Evolutionary conservation across 371 early-diverging fungal species (phyloP).

Genomic region (Capillidium rhysosporum): DNA sequence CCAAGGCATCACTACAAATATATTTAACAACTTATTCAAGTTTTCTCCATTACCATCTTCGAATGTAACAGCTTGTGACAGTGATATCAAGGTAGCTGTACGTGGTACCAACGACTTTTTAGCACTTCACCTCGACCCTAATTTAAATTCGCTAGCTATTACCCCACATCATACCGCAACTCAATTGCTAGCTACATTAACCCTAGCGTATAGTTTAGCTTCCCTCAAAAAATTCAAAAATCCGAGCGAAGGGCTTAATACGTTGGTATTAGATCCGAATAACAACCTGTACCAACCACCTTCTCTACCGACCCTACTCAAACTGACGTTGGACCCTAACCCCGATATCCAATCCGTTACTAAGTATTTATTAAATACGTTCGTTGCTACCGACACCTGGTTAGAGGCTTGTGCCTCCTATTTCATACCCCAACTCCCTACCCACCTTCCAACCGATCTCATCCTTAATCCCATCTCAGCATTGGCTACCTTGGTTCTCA

Average conservation of each 20-base stretch:
- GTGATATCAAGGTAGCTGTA: background rate
- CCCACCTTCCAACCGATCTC: conserved; percentile 19
- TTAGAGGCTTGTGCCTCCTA: conserved; percentile 26
- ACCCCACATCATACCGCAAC: background rate
- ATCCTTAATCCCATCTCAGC: conserved; percentile 37
- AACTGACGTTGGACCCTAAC: conserved; percentile 71
- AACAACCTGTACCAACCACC: conserved; percentile 30
- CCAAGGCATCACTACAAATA: background rate
- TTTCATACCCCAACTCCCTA: conserved; percentile 40
- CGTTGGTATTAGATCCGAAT: too few species aligned
- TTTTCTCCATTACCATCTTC: too few species aligned
- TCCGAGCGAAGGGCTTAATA: too few species aligned
- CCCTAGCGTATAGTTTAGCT: background rate
- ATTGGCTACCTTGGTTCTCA: conserved; percentile 47
- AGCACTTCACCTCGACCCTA: background rate
- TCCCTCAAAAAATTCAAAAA: background rate
- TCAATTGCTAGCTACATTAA: background rate
- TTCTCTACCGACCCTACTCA: conserved; percentile 49
- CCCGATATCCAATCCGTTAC: conserved; percentile 27
- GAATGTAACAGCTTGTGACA: too few species aligned
- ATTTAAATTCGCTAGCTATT: background rate
- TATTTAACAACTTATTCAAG: too few species aligned
- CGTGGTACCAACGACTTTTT: background rate
- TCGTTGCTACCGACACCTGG: too few species aligned
- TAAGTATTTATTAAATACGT: conserved; percentile 20